Conservation (phyloP, 106 monocot species). For the Dioscorea alata region DNA sequence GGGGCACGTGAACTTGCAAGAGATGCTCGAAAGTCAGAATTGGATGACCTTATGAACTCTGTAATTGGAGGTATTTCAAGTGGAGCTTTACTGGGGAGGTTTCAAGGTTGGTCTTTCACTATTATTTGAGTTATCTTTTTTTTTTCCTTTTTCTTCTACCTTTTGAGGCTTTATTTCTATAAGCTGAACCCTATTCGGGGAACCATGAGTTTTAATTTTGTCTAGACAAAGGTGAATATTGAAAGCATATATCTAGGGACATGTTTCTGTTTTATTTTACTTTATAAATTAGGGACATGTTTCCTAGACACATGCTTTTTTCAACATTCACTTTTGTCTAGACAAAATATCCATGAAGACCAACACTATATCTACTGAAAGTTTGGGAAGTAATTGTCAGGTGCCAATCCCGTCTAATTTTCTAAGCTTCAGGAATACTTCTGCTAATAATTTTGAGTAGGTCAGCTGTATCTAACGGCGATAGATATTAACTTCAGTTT, state of each 20-base stretch:
- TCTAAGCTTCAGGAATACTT: too few species aligned
- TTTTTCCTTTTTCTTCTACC: background rate
- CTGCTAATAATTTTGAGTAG: too few species aligned
- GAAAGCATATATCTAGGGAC: too few species aligned
- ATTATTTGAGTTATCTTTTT: background rate
- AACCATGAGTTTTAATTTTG: background rate
- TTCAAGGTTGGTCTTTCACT: conserved; percentile 59
- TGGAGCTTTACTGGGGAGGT: conserved; percentile 80
- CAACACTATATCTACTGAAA: too few species aligned
- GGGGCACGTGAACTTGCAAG: conserved; percentile 89
- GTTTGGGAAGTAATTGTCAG: too few species aligned
- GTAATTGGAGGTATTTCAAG: conserved; percentile 72
- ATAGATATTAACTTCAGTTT: background rate
- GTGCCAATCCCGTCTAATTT: too few species aligned
- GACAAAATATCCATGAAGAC: too few species aligned
- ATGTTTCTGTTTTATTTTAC: background rate
- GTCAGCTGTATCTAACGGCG: too few species aligned
- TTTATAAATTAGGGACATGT: background rate
- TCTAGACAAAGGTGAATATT: background rate
- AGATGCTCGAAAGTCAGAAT: conserved; percentile 68
- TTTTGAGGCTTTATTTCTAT: background rate
- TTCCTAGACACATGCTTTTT: background rate
- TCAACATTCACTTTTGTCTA: too few species aligned
- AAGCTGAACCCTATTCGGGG: background rate
- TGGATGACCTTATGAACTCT: conserved; percentile 81